Evolutionary conservation across 202 grass and related monocot species (phyloP).

Genomic region (Panicum hallii): DNA sequence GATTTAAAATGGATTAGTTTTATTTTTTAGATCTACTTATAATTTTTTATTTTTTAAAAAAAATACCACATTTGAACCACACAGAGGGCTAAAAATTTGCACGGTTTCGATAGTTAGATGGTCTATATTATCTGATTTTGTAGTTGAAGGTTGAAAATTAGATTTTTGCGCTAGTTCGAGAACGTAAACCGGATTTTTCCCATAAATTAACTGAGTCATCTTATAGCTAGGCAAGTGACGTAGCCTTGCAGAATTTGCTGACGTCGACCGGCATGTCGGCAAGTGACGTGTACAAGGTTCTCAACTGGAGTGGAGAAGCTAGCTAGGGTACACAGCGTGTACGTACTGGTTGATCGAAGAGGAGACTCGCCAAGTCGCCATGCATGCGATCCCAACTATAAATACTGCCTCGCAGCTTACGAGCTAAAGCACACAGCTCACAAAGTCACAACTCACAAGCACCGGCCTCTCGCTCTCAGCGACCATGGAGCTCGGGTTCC

Average conservation of each 20-base stretch:
- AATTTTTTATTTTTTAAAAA: too few relatives aligned
- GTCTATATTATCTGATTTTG: too few relatives aligned
- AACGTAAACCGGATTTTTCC: too few relatives aligned
- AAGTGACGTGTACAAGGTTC: neutral
- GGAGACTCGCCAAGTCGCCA: neutral
- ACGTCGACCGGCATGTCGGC: neutral
- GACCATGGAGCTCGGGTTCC: constrained; percentile 19
- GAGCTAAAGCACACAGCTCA: neutral
- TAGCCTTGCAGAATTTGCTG: neutral
- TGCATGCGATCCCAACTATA: neutral
- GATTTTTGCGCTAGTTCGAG: too few relatives aligned
- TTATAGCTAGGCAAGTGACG: too few relatives aligned
- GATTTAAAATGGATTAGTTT: too few relatives aligned
- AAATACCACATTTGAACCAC: too few relatives aligned
- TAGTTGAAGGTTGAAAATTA: too few relatives aligned
- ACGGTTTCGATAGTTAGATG: too few relatives aligned
- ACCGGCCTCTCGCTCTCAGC: neutral
- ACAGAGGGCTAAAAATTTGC: too few relatives aligned
- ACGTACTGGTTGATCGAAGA: neutral
- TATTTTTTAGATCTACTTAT: too few relatives aligned
- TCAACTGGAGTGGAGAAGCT: neutral
- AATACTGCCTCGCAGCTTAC: neutral
- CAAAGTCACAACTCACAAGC: neutral
- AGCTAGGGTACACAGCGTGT: neutral
- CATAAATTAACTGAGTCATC: too few relatives aligned